Evolutionary conservation across 1,139 yeast genomes (phyloP), one percentile per base, ranked within the genome.

Genomic region (Lodderomyces beijingensis): DNA sequence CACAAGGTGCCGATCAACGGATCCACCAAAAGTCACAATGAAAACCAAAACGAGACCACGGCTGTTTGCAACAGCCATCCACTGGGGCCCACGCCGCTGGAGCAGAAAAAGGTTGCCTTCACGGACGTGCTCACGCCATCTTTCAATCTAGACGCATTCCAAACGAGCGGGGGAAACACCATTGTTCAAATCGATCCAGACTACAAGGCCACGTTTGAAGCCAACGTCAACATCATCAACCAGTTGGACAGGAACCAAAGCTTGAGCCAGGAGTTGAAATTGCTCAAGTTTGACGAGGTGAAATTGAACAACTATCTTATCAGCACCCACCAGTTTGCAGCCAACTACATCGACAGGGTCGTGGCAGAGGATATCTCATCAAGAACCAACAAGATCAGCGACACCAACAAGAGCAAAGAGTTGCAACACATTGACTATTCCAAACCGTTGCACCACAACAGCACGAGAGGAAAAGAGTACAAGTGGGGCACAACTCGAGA

Each of bases 361-460:
- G 57, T 63, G 30, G 55, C 65, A 29, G 66, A 63, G 43, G 60
- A 65, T 43, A 46, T 62, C 28, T 49, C 55, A 27, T 44, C 64
- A 28, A 39, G 55, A 31, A 40, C 42, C 25, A 45, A 45, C 31
- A 43, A 41, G 22, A 45, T 45, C 27, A 40, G 45, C 33, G 49
- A 44, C 23, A 43, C 49, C 7, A 44, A 44, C 28, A 44, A 44
- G 25, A 42, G 37, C 27, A 44, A 44, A 35, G 47, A 44, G 23
- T 41, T 44, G 25, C 32, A 24, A 16, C 34, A 28, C 16, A 39
- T 44, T 13, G 47, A 44, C 26, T 39, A 44, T 27, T 38, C 47
- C 17, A 44, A 44, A 36, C 47, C 47, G 11, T 39, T 44, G 26
- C 49, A 44, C 28, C 49, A 44, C 26, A 44, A 44, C 28, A 41